phyloP scores from a whole-genome alignment of 2,329 filamentous ascomycete species.

The Trichoderma oligosporum region DNA sequence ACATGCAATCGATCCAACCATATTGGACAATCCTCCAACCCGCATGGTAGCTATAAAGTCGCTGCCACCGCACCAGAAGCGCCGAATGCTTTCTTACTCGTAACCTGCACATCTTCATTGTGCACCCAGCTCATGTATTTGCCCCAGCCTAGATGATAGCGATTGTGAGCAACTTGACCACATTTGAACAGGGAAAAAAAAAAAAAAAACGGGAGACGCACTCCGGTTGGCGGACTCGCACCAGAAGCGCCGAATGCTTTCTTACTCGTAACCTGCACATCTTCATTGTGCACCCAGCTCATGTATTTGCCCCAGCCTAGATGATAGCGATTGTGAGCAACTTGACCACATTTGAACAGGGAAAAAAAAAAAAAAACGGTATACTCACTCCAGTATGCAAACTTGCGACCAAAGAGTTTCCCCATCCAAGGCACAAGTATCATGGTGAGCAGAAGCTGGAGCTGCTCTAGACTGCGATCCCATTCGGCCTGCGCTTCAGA shows the following conservation, averaged over 20 bases:
- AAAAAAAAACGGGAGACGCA: not conserved
- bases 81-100: constrained; percentile 61
- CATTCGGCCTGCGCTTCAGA: constrained; percentile 93
- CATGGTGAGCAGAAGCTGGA: constrained; percentile 91
- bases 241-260: constrained; percentile 61
- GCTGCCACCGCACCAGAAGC: constrained; percentile 58
- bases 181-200: not conserved
- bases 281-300: constrained; percentile 85
- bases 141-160: constrained; percentile 65
- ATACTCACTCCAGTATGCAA: constrained; percentile 87
- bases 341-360: not conserved
- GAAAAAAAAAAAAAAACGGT: constrained; percentile 2
- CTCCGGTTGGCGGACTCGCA: no score
- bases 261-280: constrained; percentile 64
- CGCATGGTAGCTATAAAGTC: constrained; percentile 41
- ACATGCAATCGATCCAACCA: not conserved
- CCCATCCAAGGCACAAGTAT: constrained; percentile 89
- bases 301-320: constrained; percentile 89
- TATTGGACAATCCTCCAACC: not conserved
- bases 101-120: constrained; percentile 65
- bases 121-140: constrained; percentile 95
- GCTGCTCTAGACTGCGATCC: constrained; percentile 88
- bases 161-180: not conserved
- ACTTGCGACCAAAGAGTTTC: constrained; percentile 91
- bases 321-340: not conserved